Evolutionary conservation across 306 rosid species (phyloP), one percentile per base, ranked within the genome.

Genomic region (Cercis canadensis): DNA sequence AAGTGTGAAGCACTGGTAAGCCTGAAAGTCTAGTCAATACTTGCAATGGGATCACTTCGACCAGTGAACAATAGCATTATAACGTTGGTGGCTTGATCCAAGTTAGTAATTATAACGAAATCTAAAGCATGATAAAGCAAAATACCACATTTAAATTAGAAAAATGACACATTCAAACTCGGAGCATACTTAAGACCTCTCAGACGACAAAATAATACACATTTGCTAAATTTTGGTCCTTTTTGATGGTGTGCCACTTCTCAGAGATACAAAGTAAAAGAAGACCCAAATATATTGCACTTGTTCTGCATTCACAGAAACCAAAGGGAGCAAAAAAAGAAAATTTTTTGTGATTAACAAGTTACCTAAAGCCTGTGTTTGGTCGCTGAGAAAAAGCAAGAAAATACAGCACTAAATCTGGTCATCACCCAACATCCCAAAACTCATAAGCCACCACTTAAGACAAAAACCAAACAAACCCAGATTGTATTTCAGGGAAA

Each of bases 321-420:
- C 13, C 2, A 11, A 4, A 52, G 21, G 54, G 17, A 16, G 31
- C n/a, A n/a, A 65, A 5, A 15, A 24, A 54, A 31, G 14, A 32
- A 33, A 15, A 12, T 15, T 19, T 14, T 32, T 16, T 31, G 39
- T 7, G 19, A 19, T 10, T 11, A 17, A 65, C 7, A 55, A 7
- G 51, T 41, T 4, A 47, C 44, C 61, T 45, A 57, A n/a, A 19
- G 33, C 58, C 52, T 58, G 45, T 10, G 21, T 63, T 47, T 72
- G 82, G 63, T 14, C 31, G 11, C 43, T 41, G 18, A 36, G 69
- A 60, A 70, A 47, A 57, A 19, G 41, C 9, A 37, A 41, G 33
- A 10, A 33, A 57, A 16, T n/a, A 44, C 17, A 4, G 34, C 34
- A 64, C 51, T 66, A 4, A 51, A 34, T 66, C 50, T 12, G 12